phyloP scores from a whole-genome alignment of 108 stramenopile genomes.

The Discostella pseudostelligera region DNA sequence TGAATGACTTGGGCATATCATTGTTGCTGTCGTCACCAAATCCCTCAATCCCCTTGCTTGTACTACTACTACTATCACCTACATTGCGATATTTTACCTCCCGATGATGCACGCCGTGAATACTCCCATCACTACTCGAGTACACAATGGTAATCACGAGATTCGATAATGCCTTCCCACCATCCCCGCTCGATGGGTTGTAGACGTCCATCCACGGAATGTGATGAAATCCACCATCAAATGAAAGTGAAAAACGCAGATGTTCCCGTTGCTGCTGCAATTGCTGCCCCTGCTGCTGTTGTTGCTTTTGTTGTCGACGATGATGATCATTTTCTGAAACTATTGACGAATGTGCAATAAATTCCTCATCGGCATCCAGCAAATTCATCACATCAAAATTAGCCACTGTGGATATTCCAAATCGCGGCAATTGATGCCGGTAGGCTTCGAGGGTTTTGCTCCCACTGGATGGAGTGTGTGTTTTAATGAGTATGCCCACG shows the following conservation, averaged over 20 bases:
- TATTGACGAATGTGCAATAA: too few relatives aligned
- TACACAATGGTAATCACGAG: conserved; percentile 35
- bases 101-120: conserved; percentile 43
- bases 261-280: too few relatives aligned
- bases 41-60: too few relatives aligned
- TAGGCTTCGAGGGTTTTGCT: conserved; percentile 31
- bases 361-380: not conserved
- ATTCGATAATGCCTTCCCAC: conserved; percentile 13
- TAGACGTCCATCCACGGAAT: conserved; percentile 38
- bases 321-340: not conserved
- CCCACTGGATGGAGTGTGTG: conserved; percentile 2
- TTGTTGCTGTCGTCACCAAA: not conserved
- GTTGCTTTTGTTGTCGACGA: not conserved
- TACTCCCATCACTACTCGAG: conserved; percentile 35
- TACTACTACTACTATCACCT: not conserved
- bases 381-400: conserved; percentile 24
- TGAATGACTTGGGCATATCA: conserved; percentile 19
- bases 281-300: not conserved
- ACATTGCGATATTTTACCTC: conserved; percentile 16
- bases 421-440: conserved; percentile 42
- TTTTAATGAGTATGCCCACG: conserved; percentile 38
- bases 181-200: conserved; percentile 5
- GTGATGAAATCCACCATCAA: conserved; percentile 43
- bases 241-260: conserved; percentile 30
- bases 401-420: conserved; percentile 38